Conservation (phyloP, 768 basidiomycete genomes). For the Amanita brunnescens region DNA sequence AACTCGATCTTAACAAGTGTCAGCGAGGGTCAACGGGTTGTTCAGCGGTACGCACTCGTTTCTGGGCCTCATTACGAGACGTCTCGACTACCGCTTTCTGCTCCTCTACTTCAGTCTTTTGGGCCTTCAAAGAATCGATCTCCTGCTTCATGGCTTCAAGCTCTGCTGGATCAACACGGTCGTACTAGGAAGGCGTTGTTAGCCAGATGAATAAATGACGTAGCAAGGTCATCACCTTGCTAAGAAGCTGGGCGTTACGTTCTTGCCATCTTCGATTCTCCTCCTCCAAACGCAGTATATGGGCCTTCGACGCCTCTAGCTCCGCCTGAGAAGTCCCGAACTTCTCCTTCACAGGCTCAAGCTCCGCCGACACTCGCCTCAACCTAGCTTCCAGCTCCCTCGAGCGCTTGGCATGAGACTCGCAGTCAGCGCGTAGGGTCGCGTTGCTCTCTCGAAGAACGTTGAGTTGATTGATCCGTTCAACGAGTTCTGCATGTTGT, state of each 20-base stretch:
- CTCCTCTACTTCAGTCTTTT: conserved; percentile 26
- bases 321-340: conserved; percentile 61
- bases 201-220: neutral
- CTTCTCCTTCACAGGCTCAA: conserved; percentile 71
- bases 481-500: conserved; percentile 78
- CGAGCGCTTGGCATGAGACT: conserved; percentile 59
- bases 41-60: conserved; percentile 21
- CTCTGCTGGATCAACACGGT: conserved; percentile 83
- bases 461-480: conserved; percentile 81
- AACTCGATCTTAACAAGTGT: conserved; percentile 26
- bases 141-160: conserved; percentile 73
- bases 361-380: conserved; percentile 45
- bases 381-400: conserved; percentile 60
- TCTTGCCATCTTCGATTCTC: conserved; percentile 81
- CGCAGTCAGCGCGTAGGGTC: conserved; percentile 71
- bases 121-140: conserved; percentile 41
- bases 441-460: conserved; percentile 84
- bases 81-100: conserved; percentile 10
- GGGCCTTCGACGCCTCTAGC: conserved; percentile 57
- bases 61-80: conserved; percentile 21
- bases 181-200: conserved; percentile 43
- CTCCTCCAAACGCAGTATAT: conserved; percentile 61
- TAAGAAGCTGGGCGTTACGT: conserved; percentile 70
- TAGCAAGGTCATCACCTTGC: conserved; percentile 44
- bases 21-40: neutral